Conservation (phyloP, 176 grass and related monocot genomes). For the Canna indica region DNA sequence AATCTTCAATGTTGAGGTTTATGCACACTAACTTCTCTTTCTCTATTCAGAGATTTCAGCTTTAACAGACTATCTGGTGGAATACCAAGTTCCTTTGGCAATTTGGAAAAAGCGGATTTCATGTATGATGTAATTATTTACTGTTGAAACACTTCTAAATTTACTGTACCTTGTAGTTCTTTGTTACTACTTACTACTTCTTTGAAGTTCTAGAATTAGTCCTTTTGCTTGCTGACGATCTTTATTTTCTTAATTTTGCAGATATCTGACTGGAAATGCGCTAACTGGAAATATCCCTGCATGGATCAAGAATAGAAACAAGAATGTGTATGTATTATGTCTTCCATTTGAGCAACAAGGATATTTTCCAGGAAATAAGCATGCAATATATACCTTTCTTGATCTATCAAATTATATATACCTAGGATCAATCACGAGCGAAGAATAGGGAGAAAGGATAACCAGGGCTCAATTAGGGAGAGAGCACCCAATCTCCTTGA, state of each 20-base stretch:
- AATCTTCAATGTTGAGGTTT: background rate
- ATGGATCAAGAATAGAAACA: constrained; percentile 63
- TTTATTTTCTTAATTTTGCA: constrained; percentile 27
- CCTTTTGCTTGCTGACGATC: background rate
- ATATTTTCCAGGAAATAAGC: background rate
- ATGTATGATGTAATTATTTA: constrained; percentile 48
- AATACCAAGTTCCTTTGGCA: constrained; percentile 55
- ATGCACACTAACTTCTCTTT: background rate
- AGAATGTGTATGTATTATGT: constrained; percentile 47
- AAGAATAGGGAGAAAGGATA: too few relatives aligned
- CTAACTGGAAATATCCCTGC: constrained; percentile 63
- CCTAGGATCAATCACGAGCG: too few relatives aligned
- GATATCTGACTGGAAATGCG: constrained; percentile 73
- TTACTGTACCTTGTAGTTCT: background rate
- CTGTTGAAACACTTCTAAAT: constrained; percentile 9
- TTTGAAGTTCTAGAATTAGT: background rate
- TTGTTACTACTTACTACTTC: background rate
- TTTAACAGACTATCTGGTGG: constrained; percentile 75
- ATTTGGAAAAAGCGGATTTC: constrained; percentile 44
- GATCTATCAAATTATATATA: background rate
- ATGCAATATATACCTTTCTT: background rate
- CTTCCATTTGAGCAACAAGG: background rate
- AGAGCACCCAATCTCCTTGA: too few relatives aligned
- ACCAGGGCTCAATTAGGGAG: too few relatives aligned
- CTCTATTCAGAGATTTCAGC: constrained; percentile 60